A percentile compares a stretch with the other conserved stretches of the same genome.
phyloP scores from a whole-genome alignment of 106 monocot species.

The Triglochin maritima region DNA sequence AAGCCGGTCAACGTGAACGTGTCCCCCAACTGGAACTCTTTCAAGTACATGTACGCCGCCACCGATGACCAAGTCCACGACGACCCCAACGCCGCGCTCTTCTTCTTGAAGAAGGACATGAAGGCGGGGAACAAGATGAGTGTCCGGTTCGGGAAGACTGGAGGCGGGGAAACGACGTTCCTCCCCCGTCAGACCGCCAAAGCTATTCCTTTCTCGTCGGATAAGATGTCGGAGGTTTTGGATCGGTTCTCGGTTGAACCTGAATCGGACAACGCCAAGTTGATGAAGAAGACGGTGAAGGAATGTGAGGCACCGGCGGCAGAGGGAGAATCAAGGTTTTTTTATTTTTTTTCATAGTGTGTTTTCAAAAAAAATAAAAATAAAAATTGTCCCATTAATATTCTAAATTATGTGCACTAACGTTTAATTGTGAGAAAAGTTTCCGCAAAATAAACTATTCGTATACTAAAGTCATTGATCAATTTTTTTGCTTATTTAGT shows the following conservation, averaged over 20 bases:
- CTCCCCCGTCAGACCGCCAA: slow-evolving; percentile 2
- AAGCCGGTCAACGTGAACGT: background rate
- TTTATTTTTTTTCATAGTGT: background rate
- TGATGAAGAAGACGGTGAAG: slow-evolving; percentile 1
- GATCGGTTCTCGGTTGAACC: slow-evolving; percentile 2
- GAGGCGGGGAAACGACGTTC: slow-evolving; percentile 1
- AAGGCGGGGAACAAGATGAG: slow-evolving; percentile 31
- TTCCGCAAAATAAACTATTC: too few relatives aligned
- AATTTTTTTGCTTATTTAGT: too few relatives aligned
- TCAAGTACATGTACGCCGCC: slow-evolving; percentile 14
- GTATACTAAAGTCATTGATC: too few relatives aligned
- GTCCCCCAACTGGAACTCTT: background rate
- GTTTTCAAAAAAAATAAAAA: background rate
- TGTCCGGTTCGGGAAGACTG: slow-evolving; percentile 16
- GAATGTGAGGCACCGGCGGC: slow-evolving; percentile 13
- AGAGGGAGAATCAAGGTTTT: slow-evolving; percentile 7
- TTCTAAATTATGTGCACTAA: background rate
- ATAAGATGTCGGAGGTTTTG: slow-evolving; percentile 5
- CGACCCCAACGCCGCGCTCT: slow-evolving; percentile 29
- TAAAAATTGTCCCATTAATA: background rate
- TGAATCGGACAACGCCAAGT: slow-evolving; percentile 1
- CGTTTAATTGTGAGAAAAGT: too few relatives aligned
- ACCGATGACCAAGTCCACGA: slow-evolving; percentile 18
- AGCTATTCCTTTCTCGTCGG: slow-evolving; percentile 10
- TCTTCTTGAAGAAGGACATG: slow-evolving; percentile 51